Evolutionary conservation across 202 grass and related monocot genomes (phyloP).

Genomic region (Dendrocalamus latiflorus): DNA sequence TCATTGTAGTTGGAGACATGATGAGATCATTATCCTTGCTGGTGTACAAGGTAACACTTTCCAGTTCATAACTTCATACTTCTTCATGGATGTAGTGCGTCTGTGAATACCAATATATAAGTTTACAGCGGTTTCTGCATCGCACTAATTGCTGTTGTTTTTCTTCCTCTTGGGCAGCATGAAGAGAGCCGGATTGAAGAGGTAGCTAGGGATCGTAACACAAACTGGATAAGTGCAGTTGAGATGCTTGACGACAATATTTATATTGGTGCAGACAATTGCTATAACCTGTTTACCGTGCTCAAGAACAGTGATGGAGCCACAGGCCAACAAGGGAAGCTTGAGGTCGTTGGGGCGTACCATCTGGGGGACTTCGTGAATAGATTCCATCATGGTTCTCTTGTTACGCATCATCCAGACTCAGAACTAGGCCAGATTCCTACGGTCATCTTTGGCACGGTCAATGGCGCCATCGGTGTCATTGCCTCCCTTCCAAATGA

Average conservation of each 20-base stretch:
- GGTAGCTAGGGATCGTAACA: conserved; percentile 45
- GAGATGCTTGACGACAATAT: conserved; percentile 57
- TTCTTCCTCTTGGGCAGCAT: conserved; percentile 27
- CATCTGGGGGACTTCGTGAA: conserved; percentile 70
- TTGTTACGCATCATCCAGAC: conserved; percentile 48
- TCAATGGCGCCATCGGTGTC: conserved; percentile 51
- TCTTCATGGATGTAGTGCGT: neutral
- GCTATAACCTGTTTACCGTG: conserved; percentile 58
- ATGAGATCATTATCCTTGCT: conserved; percentile 68
- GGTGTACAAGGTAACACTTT: conserved; percentile 49
- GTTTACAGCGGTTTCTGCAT: neutral
- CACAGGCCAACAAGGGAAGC: conserved; percentile 30
- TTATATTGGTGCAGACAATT: conserved; percentile 60
- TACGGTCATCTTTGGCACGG: conserved; percentile 52
- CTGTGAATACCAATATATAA: neutral
- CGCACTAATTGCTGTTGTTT: neutral
- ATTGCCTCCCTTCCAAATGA: too few relatives aligned
- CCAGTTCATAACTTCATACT: neutral
- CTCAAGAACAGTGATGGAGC: conserved; percentile 36
- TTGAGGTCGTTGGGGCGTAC: conserved; percentile 51
- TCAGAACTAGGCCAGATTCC: conserved; percentile 39
- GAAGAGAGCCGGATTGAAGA: conserved; percentile 60
- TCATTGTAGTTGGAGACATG: conserved; percentile 62
- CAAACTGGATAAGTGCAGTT: conserved; percentile 61
- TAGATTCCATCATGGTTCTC: conserved; percentile 52